A percentile compares a stretch with the other conserved stretches of the same genome.
These are phyloP conservation scores for Aspergillus wentii DNA, from an alignment of 495 filamentous ascomycete genomes.

Conservation along the genomic window DNA sequence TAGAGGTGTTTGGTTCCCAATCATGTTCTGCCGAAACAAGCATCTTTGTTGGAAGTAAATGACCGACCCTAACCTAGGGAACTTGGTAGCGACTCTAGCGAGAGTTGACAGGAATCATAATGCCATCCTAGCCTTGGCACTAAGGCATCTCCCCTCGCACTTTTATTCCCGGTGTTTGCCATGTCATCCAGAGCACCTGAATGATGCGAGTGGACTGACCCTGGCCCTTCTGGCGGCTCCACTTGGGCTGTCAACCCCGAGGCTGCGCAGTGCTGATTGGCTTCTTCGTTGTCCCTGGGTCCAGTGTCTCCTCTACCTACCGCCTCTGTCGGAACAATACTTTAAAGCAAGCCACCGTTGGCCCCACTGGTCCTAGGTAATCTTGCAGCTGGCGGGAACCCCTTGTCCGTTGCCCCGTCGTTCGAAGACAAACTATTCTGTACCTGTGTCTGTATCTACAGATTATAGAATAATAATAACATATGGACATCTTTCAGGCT, in stretches of 20 bases:
- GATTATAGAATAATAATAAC: no score
- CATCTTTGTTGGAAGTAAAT: no score
- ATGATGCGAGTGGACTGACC: slow-evolving; percentile 3
- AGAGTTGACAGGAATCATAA: no score
- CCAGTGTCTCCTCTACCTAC: slow-evolving; percentile 1
- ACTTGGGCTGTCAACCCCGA: slow-evolving; percentile 11
- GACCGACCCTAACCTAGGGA: no score
- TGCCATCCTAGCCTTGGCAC: no score
- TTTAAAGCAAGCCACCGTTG: slow-evolving; percentile 18
- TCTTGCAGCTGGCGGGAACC: slow-evolving; percentile 18
- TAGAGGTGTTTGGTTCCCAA: no score
- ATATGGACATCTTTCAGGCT: no score
- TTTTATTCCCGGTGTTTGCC: no score
- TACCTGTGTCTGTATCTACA: no score
- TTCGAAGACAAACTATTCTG: slow-evolving; percentile 16
- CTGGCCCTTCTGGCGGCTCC: slow-evolving; percentile 9
- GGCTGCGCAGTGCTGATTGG: slow-evolving; percentile 3
- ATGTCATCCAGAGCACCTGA: slow-evolving; percentile 12
- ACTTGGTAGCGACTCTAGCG: no score
- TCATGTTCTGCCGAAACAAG: no score
- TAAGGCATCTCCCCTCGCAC: no score
- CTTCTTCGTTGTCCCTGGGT: neutral
- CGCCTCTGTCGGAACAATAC: slow-evolving; percentile 7
- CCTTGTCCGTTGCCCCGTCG: slow-evolving; percentile 21
- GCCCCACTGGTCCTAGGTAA: slow-evolving; percentile 23